Percentiles rank a stretch among this genome's conserved stretches.
Conservation (phyloP, 768 basidiomycete genomes). For the Amanita muscaria region DNA sequence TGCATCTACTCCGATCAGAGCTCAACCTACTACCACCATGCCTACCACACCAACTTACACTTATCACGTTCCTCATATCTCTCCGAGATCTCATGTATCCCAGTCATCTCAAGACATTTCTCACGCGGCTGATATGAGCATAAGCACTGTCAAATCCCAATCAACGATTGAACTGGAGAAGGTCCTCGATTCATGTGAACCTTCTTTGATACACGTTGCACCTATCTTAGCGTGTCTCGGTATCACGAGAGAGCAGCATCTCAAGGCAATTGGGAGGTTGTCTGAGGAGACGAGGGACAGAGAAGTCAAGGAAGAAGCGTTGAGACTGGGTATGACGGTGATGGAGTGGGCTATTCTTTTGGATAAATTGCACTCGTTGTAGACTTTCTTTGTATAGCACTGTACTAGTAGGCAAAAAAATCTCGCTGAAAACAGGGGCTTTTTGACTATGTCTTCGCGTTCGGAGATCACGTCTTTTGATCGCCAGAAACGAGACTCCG, state of each 20-base stretch:
- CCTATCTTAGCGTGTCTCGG: conserved; percentile 51
- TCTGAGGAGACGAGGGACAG: conserved; percentile 59
- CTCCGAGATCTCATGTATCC: background rate
- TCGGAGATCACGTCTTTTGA: no score
- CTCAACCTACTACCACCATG: conserved; percentile 16
- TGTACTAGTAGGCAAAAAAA: no score
- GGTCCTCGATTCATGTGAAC: conserved; percentile 53
- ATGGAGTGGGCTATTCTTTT: conserved; percentile 76
- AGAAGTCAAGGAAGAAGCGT: conserved; percentile 62
- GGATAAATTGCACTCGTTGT: conserved; percentile 44
- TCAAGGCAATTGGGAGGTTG: conserved; percentile 52
- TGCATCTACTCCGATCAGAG: conserved; percentile 19
- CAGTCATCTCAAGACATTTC: background rate
- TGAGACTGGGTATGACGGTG: conserved; percentile 59
- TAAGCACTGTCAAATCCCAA: conserved; percentile 33
- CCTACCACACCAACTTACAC: conserved; percentile 20
- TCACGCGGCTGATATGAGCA: conserved; percentile 20
- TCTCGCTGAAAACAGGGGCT: no score
- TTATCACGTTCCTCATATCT: background rate
- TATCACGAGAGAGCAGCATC: conserved; percentile 49
- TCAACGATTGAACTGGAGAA: conserved; percentile 37
- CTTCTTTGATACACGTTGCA: conserved; percentile 54
- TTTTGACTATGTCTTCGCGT: no score
- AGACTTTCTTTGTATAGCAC: background rate
- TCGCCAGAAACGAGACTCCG: no score